These are phyloP conservation scores for Camptophora hylomeconis DNA, from an alignment of 2,329 filamentous ascomycete species.

Conservation along the genomic window DNA sequence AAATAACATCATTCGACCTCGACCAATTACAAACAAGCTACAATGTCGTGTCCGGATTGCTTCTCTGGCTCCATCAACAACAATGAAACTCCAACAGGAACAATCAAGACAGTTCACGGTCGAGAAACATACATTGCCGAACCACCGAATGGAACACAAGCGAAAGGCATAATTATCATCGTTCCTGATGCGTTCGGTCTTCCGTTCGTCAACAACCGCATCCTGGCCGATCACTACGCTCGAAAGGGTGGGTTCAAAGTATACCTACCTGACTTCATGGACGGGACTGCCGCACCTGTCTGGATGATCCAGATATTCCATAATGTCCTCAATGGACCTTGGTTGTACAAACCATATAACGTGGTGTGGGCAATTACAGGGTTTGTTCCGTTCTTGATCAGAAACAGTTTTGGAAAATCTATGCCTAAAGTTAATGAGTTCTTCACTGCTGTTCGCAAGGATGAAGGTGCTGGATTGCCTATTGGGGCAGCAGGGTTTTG, in stretches of 20 bases:
- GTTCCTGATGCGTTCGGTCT: constrained; percentile 45
- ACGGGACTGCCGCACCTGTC: constrained; percentile 19
- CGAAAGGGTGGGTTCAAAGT: constrained; percentile 37
- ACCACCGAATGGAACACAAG: constrained; percentile 21
- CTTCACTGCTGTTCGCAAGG: constrained; percentile 24
- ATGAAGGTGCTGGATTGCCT: constrained; percentile 22
- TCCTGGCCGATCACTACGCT: constrained; percentile 43
- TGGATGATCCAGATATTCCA: constrained; percentile 1
- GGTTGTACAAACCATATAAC: constrained; percentile 11
- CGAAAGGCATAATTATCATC: constrained; percentile 40
- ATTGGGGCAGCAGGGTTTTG: constrained; percentile 48
- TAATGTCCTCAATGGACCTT: no score
- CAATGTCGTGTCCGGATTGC: constrained; percentile 26
- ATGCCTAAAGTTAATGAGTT: constrained; percentile 27
- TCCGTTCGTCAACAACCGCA: constrained; percentile 39
- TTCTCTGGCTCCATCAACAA: constrained; percentile 32
- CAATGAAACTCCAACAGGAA: constrained; percentile 32
- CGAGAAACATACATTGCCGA: constrained; percentile 37
- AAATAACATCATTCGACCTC: no score
- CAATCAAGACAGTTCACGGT: constrained; percentile 34
- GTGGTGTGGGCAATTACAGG: constrained; percentile 6
- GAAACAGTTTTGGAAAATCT: constrained; percentile 17
- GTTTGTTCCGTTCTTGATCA: constrained; percentile 17
- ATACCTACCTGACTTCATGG: constrained; percentile 46
- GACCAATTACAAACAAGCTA: no score